phyloP scores from a whole-genome alignment of 1,139 yeast species.

The Pichia sp. region DNA sequence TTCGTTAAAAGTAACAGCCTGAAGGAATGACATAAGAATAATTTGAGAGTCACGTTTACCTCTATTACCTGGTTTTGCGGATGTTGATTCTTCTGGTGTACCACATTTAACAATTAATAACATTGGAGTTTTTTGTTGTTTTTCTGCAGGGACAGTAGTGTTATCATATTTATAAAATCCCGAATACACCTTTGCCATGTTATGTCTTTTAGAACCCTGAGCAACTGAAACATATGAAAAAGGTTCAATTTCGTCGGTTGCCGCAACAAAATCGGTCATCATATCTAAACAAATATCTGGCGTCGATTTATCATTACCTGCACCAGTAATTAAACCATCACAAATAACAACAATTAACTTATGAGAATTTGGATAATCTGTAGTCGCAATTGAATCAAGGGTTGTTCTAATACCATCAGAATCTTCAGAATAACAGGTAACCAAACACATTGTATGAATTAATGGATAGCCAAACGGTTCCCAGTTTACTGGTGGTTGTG shows the following conservation, averaged over 20 bases:
- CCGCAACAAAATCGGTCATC: slow-evolving; percentile 78
- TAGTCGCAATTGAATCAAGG: slow-evolving; percentile 82
- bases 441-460: slow-evolving; percentile 75
- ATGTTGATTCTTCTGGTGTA: slow-evolving; percentile 69
- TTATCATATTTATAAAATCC: slow-evolving; percentile 86
- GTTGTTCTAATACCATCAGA: slow-evolving; percentile 80
- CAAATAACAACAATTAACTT: slow-evolving; percentile 78
- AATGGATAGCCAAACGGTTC: slow-evolving; percentile 87
- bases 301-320: slow-evolving; percentile 79
- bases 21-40: slow-evolving; percentile 86
- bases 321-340: slow-evolving; percentile 91
- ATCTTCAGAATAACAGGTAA: slow-evolving; percentile 94
- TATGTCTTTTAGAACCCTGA: slow-evolving; percentile 85
- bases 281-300: slow-evolving; percentile 82
- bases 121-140: slow-evolving; percentile 87
- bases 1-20: slow-evolving; percentile 87
- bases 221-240: slow-evolving; percentile 93
- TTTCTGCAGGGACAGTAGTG: slow-evolving; percentile 63
- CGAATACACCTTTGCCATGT: slow-evolving; percentile 92
- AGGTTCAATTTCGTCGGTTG: slow-evolving; percentile 68
- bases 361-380: slow-evolving; percentile 92
- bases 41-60: slow-evolving; percentile 98
- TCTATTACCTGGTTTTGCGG: slow-evolving; percentile 94
- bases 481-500: slow-evolving; percentile 85
- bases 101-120: slow-evolving; percentile 86